Evolutionary conservation across 768 basidiomycete genomes (phyloP), one percentile per base, ranked within the genome.

Genomic region (Pulveroboletus sp.): DNA sequence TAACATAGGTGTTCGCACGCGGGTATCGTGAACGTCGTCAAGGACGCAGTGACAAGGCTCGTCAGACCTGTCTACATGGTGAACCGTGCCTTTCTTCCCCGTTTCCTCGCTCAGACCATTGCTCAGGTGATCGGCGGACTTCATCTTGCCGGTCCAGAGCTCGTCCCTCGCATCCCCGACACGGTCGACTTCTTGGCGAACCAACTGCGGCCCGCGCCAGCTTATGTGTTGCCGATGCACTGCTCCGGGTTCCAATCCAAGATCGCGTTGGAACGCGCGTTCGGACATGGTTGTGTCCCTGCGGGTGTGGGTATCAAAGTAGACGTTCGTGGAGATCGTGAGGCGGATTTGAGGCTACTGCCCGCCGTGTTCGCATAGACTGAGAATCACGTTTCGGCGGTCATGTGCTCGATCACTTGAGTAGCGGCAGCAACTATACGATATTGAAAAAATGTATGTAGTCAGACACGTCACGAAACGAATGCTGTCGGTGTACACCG

Each of bases 211-310:
- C 87, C 89, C 11, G 65, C 80, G 0, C 88, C 87, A 1, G 75
- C 73, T 1, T 91, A 85, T 54, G 67, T 92, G 39, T 72, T 92
- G 0, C 90, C 89, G 0, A 86, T 93, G 82, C 91, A 93, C 62
- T 93, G 90, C 58, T 81, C 86, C 3, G 89, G 89, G 5, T 88
- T 91, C 60, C 74, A 76, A n/a, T 77, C 78, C 30, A 90, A 92
- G 64, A 63, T 88, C 8, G 86, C 83, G 2, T 66, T 93, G 57
- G 81, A 83, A 61, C 65, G 68, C 6, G 86, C 77, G 3, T 73
- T 93, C 16, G 89, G 89, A 19, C 80, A 86, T 45, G 81, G 81
- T 1, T 84, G 84, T 57, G 87, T 93, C 12, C 86, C 89, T 0
- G 85, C 82, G 4, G 88, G 88, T 6, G 82, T 83, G 3, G 89